Conservation (phyloP, 1,139 yeast genomes). For the Debaryomyces robertsiae region DNA sequence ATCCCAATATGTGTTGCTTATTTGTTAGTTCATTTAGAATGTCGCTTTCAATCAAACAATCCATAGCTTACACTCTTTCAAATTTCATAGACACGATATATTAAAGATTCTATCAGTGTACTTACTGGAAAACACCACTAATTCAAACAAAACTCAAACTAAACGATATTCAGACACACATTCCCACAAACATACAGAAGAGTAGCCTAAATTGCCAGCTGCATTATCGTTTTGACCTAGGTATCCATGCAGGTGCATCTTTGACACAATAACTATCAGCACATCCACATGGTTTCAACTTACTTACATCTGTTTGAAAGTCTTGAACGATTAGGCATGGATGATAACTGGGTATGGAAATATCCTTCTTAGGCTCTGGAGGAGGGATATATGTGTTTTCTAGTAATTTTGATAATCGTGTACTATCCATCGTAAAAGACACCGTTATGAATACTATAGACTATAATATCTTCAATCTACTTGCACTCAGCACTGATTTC, state of each 20-base stretch:
- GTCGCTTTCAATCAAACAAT: too few species aligned
- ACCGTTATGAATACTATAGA: background rate
- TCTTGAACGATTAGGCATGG: slow-evolving; percentile 51
- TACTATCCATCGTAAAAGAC: slow-evolving; percentile 34
- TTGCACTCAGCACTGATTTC: too few species aligned
- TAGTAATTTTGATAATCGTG: slow-evolving; percentile 29
- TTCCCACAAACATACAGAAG: too few species aligned
- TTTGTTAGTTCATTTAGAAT: too few species aligned
- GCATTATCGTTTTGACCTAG: slow-evolving; percentile 16
- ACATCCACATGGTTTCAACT: slow-evolving; percentile 47
- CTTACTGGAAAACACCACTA: too few species aligned
- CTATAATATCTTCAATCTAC: background rate
- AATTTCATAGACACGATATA: too few species aligned
- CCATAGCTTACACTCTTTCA: too few species aligned
- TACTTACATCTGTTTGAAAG: slow-evolving; percentile 41
- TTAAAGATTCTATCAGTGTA: too few species aligned
- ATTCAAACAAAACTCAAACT: too few species aligned
- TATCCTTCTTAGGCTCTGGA: slow-evolving; percentile 13
- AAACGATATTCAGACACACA: too few species aligned
- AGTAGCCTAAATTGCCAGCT: too few species aligned
- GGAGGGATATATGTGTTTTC: slow-evolving; percentile 42
- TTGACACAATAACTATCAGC: slow-evolving; percentile 47
- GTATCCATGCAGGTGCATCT: slow-evolving; percentile 48
- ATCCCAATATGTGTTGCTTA: too few species aligned
- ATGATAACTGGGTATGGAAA: slow-evolving; percentile 40